These are phyloP conservation scores for Exophiala alcalophila DNA, from an alignment of 2,329 filamentous ascomycete genomes.

Conservation along the genomic window DNA sequence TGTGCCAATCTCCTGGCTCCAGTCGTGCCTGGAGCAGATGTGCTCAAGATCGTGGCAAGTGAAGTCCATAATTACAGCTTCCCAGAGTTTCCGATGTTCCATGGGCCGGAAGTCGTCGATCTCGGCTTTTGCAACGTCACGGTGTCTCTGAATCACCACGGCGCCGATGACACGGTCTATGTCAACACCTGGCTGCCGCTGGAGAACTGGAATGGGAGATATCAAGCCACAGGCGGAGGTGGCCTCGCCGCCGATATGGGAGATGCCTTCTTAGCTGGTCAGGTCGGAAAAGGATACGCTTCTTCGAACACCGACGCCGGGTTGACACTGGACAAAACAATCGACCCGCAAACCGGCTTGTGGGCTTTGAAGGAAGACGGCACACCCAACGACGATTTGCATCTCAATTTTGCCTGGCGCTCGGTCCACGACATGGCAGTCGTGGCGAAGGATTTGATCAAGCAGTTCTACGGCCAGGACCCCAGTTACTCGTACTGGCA, in stretches of 20 bases:
- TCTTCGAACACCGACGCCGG: slow-evolving; percentile 28
- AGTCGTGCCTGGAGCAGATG: slow-evolving; percentile 7
- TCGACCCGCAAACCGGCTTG: slow-evolving; percentile 12
- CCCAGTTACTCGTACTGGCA: slow-evolving; percentile 47
- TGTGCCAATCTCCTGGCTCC: slow-evolving; percentile 10
- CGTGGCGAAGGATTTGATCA: slow-evolving; percentile 27
- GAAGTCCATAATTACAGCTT: slow-evolving; percentile 11
- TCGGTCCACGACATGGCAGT: slow-evolving; percentile 37
- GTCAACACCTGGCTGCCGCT: slow-evolving; percentile 32
- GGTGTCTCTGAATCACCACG: slow-evolving; percentile 42
- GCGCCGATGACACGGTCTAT: slow-evolving; percentile 38
- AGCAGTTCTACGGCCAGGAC: slow-evolving; percentile 18
- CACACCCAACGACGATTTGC: slow-evolving; percentile 35
- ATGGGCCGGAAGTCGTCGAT: background rate
- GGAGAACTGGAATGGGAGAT: slow-evolving; percentile 39
- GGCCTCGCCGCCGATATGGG: slow-evolving; percentile 27
- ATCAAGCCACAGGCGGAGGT: slow-evolving; percentile 42
- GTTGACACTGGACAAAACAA: slow-evolving; percentile 11
- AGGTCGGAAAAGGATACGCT: slow-evolving; percentile 22
- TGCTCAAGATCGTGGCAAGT: slow-evolving; percentile 4
- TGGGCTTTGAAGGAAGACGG: slow-evolving; percentile 29
- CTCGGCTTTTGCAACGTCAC: slow-evolving; percentile 30
- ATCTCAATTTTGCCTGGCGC: slow-evolving; percentile 38
- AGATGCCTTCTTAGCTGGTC: slow-evolving; percentile 17
- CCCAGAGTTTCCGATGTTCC: slow-evolving; percentile 3